phyloP scores from a whole-genome alignment of 1,284 basidiomycete genomes.

The Waitea zeae region DNA sequence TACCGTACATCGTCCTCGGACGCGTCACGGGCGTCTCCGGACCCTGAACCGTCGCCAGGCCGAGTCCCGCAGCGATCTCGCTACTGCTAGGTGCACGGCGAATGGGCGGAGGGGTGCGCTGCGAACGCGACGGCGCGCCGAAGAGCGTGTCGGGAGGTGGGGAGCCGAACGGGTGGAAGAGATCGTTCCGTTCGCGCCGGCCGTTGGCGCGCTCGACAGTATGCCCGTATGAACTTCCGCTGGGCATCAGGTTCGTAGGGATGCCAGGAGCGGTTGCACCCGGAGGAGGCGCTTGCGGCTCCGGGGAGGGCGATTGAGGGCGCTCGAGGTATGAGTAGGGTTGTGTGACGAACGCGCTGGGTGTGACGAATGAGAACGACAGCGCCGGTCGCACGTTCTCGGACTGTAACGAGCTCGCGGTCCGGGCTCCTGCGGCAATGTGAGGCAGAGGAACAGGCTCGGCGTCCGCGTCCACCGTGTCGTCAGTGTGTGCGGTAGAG shows the following conservation, averaged over 20 bases:
- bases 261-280: constrained; percentile 13
- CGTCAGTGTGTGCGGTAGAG: too few species aligned
- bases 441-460: too few species aligned
- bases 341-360: too few species aligned
- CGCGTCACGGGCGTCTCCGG: constrained; percentile 18
- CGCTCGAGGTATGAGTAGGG: background rate
- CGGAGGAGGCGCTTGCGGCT: too few species aligned
- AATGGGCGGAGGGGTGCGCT: background rate
- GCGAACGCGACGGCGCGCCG: constrained; percentile 3
- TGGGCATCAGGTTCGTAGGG: constrained; percentile 8
- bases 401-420: too few species aligned
- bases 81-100: constrained; percentile 7
- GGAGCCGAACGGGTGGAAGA: constrained; percentile 12
- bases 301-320: constrained; percentile 2
- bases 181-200: constrained; percentile 13
- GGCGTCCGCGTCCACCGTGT: too few species aligned
- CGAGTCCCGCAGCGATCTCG: constrained; percentile 11
- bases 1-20: constrained; percentile 69
- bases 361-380: too few species aligned
- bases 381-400: too few species aligned
- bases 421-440: too few species aligned
- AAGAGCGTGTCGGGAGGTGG: constrained; percentile 8
- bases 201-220: constrained; percentile 12
- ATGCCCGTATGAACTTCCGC: constrained; percentile 7
- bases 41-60: constrained; percentile 7